Evolutionary conservation across 441 rosid genomes (phyloP), one percentile per base, ranked within the genome.

Genomic region (Geranium incanum): DNA sequence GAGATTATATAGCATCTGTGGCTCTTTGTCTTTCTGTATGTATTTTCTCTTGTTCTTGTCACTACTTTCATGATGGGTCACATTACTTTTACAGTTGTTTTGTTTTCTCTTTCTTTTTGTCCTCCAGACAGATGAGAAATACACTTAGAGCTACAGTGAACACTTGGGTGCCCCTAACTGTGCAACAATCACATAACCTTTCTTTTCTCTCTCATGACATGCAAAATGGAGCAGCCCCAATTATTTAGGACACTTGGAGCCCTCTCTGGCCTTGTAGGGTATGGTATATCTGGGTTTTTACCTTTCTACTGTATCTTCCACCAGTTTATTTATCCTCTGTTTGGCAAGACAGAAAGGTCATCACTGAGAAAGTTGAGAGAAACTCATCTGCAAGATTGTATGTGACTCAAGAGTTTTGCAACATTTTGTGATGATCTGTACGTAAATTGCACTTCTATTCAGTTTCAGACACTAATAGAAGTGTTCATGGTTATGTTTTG

Each of bases 11-110:
- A 23, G 33, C 33, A 23, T 43, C 13, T 43, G 52, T 55, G 21
- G 21, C 18, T 55, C 60, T 55, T 55, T 43, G 60, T 55, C 60
- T 55, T 55, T 18, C 60, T 55, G 1, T 55, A 19, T 55, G 60
- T 55, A 55, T 55, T 55, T 55, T 55, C 60, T 55, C 60, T 55
- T 55, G 60, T 55, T 55, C 15, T 55, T 55, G 60, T 55, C 60
- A n/a, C 60, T 55, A 55, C 60, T 55, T 55, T n/a, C 19, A n/a
- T 55, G 60, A 55, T n/a, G 19, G 18, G 60, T 55, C 60, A 23
- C 33, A 55, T 55, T 13, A 5, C 60, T 21, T 55, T 55, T 55
- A n/a, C 60, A 55, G 60, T 55, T 55, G 60, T n/a, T n/a, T 4
- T 55, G 0, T 55, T 13, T 12, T 48, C 6, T 13, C 60, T 16